Base-by-base conservation (phyloP, 1,284 basidiomycete species). In the Pyrrhoderma lamaoense region DNA sequence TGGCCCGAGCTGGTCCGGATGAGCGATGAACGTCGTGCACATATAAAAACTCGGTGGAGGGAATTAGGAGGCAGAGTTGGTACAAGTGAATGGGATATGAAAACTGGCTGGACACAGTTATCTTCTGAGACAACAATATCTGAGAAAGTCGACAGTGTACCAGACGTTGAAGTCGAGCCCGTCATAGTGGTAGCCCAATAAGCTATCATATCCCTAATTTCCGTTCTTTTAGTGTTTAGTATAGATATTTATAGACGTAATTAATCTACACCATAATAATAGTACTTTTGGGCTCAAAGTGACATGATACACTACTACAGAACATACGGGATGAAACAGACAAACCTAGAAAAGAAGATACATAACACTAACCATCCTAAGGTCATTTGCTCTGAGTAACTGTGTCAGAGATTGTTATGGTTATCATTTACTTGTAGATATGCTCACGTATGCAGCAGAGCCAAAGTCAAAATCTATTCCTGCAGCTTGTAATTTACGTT, bases 391-490 rank as follows among this genome's bases (percentile, higher is more conserved):
- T n/a, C n/a, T n/a, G n/a, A n/a, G n/a, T n/a, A n/a, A n/a, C n/a
- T n/a, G n/a, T n/a, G n/a, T n/a, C n/a, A n/a, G n/a, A n/a, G n/a
- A n/a, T n/a, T n/a, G n/a, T n/a, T n/a, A n/a, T n/a, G n/a, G n/a
- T n/a, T n/a, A n/a, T n/a, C n/a, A n/a, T n/a, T n/a, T n/a, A n/a
- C n/a, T n/a, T n/a, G n/a, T n/a, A n/a, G n/a, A 31, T 31, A 5
- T 40, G 44, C 42, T 51, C 42, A 51, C 49, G 37, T 45, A 50
- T 16, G 76, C 74, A 51, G 80, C 79, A 34, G 71, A 80, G 49
- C 82, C 80, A 55, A 95, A 88, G 58, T 93, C 82, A 64, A 99
- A 99, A 47, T 89, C 79, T 65, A 99, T 97, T 3, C 94, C 95
- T 7, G 79, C 71, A 48, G 83, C 82, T 55, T 78, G 77, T 55